Percentiles rank a stretch among this genome's conserved stretches.
Evolutionary conservation across 225 moss, liverwort and hornwort genomes (phyloP).

Genomic region (Marchantia polymorpha): DNA sequence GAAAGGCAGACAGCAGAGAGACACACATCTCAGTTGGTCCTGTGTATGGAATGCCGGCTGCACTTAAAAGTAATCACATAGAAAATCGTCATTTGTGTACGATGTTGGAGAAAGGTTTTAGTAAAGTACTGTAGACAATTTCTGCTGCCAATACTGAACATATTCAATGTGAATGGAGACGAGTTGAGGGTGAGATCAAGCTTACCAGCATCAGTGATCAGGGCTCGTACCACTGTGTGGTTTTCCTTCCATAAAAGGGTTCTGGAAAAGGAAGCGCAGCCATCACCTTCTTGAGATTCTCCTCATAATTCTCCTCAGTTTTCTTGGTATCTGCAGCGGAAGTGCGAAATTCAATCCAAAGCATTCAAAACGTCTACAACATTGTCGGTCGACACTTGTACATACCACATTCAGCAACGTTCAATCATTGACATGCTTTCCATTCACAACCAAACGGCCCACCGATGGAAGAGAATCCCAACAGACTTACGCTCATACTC

Average conservation of each 20-base stretch:
- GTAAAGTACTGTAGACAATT: no score
- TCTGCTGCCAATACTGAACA: no score
- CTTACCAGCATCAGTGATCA: conserved; percentile 6
- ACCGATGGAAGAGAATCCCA: not conserved
- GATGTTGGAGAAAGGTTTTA: no score
- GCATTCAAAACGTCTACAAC: not conserved
- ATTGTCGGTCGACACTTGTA: not conserved
- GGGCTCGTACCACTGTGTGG: conserved; percentile 84
- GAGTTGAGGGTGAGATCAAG: no score
- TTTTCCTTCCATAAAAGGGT: conserved; percentile 79
- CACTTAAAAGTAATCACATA: no score
- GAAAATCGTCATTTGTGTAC: no score
- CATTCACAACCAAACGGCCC: no score
- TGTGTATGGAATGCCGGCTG: no score
- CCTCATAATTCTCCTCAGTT: conserved; percentile 74
- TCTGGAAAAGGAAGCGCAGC: conserved; percentile 72
- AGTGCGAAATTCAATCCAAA: not conserved
- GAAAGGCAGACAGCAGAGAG: no score
- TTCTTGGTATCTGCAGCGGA: conserved; percentile 64
- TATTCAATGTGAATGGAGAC: no score
- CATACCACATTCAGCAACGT: not conserved
- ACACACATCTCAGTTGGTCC: no score
- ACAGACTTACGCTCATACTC: conserved; percentile 70
- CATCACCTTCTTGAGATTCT: conserved; percentile 74
- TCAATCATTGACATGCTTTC: no score